phyloP scores from a whole-genome alignment of 306 rosid species.

The Oemleria cerasiformis region DNA sequence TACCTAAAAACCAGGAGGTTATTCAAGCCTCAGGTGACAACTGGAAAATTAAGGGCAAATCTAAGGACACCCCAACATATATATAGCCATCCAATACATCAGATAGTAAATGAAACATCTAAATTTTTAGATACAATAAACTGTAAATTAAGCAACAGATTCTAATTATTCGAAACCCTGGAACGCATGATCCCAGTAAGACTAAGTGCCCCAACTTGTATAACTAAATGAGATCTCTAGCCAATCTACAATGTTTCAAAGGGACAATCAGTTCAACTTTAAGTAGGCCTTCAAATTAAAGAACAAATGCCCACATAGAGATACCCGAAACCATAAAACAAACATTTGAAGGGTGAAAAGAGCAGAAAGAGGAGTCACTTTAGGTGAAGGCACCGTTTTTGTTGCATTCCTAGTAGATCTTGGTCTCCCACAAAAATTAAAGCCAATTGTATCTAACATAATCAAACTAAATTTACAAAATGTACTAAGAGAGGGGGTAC shows the following conservation, averaged over 20 bases:
- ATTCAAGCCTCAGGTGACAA: background rate
- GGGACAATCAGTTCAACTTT: background rate
- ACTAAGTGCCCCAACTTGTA: background rate
- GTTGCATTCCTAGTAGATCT: background rate
- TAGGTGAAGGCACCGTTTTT: no score
- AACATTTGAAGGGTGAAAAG: background rate
- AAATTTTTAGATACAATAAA: background rate
- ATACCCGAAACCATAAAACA: background rate
- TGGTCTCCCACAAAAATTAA: background rate
- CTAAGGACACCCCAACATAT: background rate
- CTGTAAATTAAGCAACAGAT: background rate
- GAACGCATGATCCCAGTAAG: background rate
- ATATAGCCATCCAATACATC: background rate
- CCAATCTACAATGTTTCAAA: background rate
- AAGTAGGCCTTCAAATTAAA: background rate
- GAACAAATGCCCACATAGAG: background rate
- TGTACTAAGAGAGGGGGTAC: slow-evolving; percentile 4
- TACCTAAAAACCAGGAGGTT: background rate
- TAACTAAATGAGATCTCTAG: background rate
- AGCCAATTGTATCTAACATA: background rate
- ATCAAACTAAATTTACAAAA: background rate
- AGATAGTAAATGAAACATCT: background rate
- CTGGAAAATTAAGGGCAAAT: no score
- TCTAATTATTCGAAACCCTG: no score
- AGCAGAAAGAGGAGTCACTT: background rate